Evolutionary conservation across 495 filamentous ascomycete species (phyloP).

Genomic region (Penicillium daleae): DNA sequence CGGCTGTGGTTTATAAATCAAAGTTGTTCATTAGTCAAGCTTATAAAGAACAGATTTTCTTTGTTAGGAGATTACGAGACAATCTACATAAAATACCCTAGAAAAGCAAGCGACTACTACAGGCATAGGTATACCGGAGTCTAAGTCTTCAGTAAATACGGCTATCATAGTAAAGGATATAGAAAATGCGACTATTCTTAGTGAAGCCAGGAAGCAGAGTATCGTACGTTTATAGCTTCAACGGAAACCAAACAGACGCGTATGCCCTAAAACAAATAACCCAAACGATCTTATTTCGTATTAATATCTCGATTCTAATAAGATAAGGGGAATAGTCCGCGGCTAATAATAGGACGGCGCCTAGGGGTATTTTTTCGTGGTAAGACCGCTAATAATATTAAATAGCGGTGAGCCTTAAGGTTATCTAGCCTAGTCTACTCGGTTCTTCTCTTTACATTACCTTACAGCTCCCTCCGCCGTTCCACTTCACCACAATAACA

Average conservation of each 20-base stretch:
- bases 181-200: background rate
- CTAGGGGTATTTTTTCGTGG: too few relatives aligned
- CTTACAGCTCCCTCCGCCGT: background rate
- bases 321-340: too few relatives aligned
- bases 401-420: background rate
- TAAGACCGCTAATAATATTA: background rate
- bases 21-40: background rate
- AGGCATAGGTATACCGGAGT: background rate
- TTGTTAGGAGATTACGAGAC: background rate
- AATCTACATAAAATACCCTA: background rate
- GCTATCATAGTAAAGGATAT: background rate
- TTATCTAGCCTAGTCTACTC: background rate
- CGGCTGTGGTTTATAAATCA: conserved; percentile 1
- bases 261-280: too few relatives aligned
- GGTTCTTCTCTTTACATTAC: background rate
- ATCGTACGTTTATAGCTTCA: too few relatives aligned
- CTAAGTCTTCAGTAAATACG: background rate
- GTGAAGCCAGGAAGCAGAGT: too few relatives aligned
- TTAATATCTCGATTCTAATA: too few relatives aligned
- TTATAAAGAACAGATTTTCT: background rate
- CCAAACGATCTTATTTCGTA: too few relatives aligned
- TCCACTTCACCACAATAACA: background rate
- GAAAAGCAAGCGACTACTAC: background rate
- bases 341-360: too few relatives aligned
- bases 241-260: too few relatives aligned